phyloP scores from a whole-genome alignment of 2,329 filamentous ascomycete genomes.

The Madurella fahalii region DNA sequence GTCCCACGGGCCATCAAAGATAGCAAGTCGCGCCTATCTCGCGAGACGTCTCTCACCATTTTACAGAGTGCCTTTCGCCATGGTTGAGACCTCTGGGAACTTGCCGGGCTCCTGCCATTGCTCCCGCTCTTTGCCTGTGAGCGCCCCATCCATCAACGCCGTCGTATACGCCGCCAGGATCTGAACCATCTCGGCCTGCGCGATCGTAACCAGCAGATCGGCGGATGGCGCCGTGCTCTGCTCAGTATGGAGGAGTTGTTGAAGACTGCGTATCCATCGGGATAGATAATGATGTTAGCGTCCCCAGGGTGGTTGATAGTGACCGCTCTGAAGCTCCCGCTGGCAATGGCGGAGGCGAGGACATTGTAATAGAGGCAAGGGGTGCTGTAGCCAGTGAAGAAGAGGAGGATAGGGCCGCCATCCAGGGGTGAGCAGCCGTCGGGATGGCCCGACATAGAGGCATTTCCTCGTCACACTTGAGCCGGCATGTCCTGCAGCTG shows the following conservation, averaged over 20 bases:
- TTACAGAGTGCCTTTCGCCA: slow-evolving; percentile 2
- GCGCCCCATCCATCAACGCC: slow-evolving; percentile 1
- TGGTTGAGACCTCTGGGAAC: background rate
- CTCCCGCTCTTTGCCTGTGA: background rate
- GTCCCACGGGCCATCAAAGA: no score
- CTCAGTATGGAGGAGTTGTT: slow-evolving; percentile 4
- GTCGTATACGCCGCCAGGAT: slow-evolving; percentile 7
- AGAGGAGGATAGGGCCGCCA: slow-evolving; percentile 4
- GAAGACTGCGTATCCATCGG: slow-evolving; percentile 4
- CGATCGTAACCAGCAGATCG: slow-evolving; percentile 3
- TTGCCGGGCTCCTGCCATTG: background rate
- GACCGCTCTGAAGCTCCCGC: slow-evolving; percentile 7
- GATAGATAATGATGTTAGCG: slow-evolving; percentile 6
- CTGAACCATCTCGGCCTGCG: background rate
- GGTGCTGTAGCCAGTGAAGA: slow-evolving; percentile 8
- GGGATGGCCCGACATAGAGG: slow-evolving; percentile 1
- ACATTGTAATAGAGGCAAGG: slow-evolving; percentile 7
- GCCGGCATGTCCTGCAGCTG: background rate
- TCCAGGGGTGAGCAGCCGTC: background rate
- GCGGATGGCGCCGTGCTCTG: slow-evolving; percentile 1
- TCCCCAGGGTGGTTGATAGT: slow-evolving; percentile 10
- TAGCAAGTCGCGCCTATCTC: no score
- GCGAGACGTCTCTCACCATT: background rate
- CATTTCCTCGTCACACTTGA: slow-evolving; percentile 5
- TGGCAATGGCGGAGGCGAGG: slow-evolving; percentile 9